Evolutionary conservation across 169 alveolate species (phyloP).

Genomic region (Eimeria necatrix): DNA sequence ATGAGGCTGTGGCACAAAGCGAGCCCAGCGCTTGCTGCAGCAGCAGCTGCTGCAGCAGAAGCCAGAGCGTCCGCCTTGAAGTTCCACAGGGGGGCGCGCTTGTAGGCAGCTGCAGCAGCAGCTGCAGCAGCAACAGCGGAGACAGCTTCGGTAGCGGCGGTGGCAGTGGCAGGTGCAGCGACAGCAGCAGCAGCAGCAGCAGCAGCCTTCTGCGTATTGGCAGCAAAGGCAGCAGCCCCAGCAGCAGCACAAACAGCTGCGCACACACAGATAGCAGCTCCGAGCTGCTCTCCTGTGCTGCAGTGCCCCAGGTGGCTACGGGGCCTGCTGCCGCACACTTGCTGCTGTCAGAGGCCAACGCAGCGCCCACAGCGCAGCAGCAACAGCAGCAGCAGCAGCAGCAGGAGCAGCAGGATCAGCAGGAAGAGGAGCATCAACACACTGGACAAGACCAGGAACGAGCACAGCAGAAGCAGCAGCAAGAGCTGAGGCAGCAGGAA

Average conservation of each 20-base stretch:
- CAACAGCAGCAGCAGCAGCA: neutral
- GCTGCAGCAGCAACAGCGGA: neutral
- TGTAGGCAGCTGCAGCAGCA: neutral
- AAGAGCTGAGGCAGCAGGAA: neutral
- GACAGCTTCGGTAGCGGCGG: no score
- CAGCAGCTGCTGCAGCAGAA: neutral
- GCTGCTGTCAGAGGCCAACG: no score
- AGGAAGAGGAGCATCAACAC: neutral
- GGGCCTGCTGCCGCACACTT: no score
- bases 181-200: conserved; percentile 6
- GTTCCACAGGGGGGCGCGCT: neutral
- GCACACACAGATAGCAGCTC: no score
- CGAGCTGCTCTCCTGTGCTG: no score
- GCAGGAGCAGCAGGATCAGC: neutral
- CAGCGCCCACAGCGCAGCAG: neutral
- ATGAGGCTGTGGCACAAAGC: neutral
- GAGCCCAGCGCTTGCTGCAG: neutral
- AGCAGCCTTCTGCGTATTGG: neutral
- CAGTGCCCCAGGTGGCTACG: no score
- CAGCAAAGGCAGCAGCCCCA: neutral
- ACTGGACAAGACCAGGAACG: no score
- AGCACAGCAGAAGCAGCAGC: neutral
- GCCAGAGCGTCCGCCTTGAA: neutral
- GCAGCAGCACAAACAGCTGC: neutral
- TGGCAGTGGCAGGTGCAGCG: neutral